Conservation (phyloP, 176 grass and related monocot species). For the Eremochloa ophiuroides region DNA sequence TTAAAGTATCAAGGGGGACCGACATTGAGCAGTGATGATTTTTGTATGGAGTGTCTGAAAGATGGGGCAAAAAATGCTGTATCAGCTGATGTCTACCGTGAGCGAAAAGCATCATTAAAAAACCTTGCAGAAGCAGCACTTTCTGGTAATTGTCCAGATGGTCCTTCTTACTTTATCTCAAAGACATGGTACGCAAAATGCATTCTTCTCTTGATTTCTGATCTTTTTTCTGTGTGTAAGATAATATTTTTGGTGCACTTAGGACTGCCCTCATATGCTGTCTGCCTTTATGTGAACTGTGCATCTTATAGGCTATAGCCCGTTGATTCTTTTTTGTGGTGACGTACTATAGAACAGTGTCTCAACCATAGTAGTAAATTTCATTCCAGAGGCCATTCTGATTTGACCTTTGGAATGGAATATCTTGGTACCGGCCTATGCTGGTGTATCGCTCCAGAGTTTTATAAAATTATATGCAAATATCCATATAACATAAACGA, state of each 20-base stretch:
- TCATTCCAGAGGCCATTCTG: not conserved
- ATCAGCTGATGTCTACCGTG: constrained; percentile 82
- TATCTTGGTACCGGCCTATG: not conserved
- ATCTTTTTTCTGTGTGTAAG: constrained; percentile 3
- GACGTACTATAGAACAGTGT: constrained; percentile 5
- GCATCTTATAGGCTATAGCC: constrained; percentile 6
- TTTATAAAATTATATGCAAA: not conserved
- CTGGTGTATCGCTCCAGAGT: not conserved
- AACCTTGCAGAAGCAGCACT: constrained; percentile 82
- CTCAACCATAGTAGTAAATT: not conserved
- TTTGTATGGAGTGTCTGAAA: constrained; percentile 75
- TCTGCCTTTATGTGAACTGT: constrained; percentile 16
- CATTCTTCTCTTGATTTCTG: constrained; percentile 21
- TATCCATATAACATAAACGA: not conserved
- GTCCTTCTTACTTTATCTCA: constrained; percentile 74
- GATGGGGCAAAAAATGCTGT: constrained; percentile 79
- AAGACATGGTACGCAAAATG: constrained; percentile 62
- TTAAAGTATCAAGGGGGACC: constrained; percentile 88
- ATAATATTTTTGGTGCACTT: not conserved
- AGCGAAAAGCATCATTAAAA: constrained; percentile 85
- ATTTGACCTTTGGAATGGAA: not conserved
- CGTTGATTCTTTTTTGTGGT: not conserved
- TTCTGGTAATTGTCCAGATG: constrained; percentile 59
- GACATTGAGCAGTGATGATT: constrained; percentile 58
- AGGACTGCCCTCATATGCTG: not conserved